Evolutionary conservation across 1,284 basidiomycete genomes (phyloP), one percentile per base, ranked within the genome.

Genomic region (Porodaedalea pini): DNA sequence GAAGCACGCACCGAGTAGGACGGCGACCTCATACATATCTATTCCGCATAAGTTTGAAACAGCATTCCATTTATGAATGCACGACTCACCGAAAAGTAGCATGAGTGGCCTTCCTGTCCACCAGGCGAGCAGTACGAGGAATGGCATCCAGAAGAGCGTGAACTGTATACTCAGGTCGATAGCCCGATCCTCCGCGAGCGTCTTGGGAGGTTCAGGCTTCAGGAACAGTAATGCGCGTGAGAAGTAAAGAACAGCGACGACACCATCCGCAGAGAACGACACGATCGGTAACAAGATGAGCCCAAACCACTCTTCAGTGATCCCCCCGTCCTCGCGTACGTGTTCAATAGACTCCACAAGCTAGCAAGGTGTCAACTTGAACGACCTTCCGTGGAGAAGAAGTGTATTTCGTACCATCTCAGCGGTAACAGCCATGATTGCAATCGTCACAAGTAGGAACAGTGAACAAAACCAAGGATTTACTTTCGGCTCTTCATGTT

Each of bases 81-180:
- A 32, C 19, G 7, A 64, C 71, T 45, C 55, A 83, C 81, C 82
- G 61, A 85, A 85, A 27, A 86, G 71, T 19, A 85, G 64, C 5
- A 71, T 72, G 64, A 86, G 67, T 0, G 83, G 81, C 63, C 72
- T 79, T 48, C 69, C 62, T 3, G 72, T 73, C 78, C 80, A 82
- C 84, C 84, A 86, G 0, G 76, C 80, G 23, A 86, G 67, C 15
- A 86, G 64, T 3, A 82, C 76, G 23, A 85, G 65, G 60, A 85
- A 74, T 0, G 83, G 83, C 76, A 82, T 79, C 82, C 83, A 86
- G 65, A 85, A 83, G 11, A 85, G 69, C n/a, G 73, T 74, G 65
- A 86, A 86, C 63, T 86, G 84, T 51, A 86, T 85, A 61, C 80
- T 82, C 40, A 86, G 72, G 64, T 86, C 84, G 55, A 86, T 86